These are phyloP conservation scores for Teratosphaeria destructans DNA, from an alignment of 2,329 filamentous ascomycete species.

Conservation along the genomic window DNA sequence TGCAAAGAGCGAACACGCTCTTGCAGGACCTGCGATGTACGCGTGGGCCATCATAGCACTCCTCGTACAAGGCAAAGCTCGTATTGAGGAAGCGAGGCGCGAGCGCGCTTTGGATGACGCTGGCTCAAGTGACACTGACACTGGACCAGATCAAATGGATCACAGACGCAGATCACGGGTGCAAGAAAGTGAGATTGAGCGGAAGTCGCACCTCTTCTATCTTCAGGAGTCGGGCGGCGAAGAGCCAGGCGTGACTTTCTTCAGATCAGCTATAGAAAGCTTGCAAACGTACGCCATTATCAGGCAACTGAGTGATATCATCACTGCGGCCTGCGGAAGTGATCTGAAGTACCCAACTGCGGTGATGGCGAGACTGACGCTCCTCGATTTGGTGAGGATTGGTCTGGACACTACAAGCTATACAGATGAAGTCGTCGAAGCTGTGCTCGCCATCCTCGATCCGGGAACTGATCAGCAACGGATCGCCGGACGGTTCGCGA, in stretches of 20 bases:
- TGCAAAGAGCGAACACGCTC: constrained; percentile 45
- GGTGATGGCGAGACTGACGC: constrained; percentile 51
- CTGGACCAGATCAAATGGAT: background rate
- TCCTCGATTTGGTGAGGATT: constrained; percentile 61
- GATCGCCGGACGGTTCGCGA: constrained; percentile 27
- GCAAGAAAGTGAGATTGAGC: constrained; percentile 12
- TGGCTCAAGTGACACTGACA: constrained; percentile 9
- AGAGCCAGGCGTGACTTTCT: constrained; percentile 39
- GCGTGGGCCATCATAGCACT: constrained; percentile 72
- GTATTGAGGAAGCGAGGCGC: constrained; percentile 2
- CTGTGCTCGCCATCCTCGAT: constrained; percentile 53
- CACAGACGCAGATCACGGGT: background rate
- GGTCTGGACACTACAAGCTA: constrained; percentile 61
- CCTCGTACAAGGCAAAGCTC: constrained; percentile 45
- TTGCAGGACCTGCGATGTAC: constrained; percentile 64
- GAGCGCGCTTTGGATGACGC: constrained; percentile 2
- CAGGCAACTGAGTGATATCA: constrained; percentile 31
- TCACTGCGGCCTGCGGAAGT: constrained; percentile 39
- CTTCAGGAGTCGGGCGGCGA: constrained; percentile 25
- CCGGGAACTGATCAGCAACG: background rate
- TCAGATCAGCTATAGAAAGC: constrained; percentile 35
- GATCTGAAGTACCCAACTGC: constrained; percentile 45
- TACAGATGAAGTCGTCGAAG: constrained; percentile 57
- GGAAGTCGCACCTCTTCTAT: constrained; percentile 15
- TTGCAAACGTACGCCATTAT: constrained; percentile 41